Evolutionary conservation across 129 eudicot species (phyloP).

Genomic region (Lactuca saligna): DNA sequence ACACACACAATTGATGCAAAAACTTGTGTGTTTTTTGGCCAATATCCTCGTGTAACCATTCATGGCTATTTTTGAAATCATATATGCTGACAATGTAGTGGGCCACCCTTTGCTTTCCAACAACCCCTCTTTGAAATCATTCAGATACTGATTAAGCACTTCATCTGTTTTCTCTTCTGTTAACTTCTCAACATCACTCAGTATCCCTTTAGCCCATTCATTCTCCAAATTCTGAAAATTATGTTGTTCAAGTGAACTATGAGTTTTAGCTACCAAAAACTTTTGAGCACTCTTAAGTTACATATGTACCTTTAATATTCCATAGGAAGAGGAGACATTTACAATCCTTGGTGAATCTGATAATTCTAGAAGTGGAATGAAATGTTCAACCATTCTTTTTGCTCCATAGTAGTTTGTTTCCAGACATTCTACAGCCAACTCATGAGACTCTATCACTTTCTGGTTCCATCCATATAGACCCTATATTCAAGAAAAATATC

Average conservation of each 20-base stretch:
- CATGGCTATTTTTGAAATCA: conserved; percentile 52
- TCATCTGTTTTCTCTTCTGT: conserved; percentile 55
- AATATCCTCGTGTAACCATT: conserved; percentile 67
- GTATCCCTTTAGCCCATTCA: conserved; percentile 40
- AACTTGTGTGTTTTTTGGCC: conserved; percentile 52
- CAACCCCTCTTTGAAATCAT: conserved; percentile 44
- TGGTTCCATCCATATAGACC: conserved; percentile 23
- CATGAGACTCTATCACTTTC: conserved; percentile 31
- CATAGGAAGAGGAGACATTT: conserved; percentile 57
- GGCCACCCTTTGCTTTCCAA: conserved; percentile 41
- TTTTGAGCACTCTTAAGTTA: too few species aligned
- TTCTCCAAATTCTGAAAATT: conserved; percentile 34
- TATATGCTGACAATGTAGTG: conserved; percentile 32
- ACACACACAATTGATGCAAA: conserved; percentile 47
- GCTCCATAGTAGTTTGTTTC: conserved; percentile 63
- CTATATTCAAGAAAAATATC: conserved; percentile 7
- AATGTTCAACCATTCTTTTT: conserved; percentile 50
- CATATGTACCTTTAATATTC: conserved; percentile 37
- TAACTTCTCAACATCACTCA: conserved; percentile 38
- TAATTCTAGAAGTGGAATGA: conserved; percentile 50
- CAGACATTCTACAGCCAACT: conserved; percentile 47
- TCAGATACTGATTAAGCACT: conserved; percentile 35
- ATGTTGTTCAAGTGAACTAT: too few species aligned
- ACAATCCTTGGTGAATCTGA: conserved; percentile 78
- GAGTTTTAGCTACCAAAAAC: too few species aligned